phyloP scores from a whole-genome alignment of 1,139 yeast genomes.

The Pichia kudriavzevii region DNA sequence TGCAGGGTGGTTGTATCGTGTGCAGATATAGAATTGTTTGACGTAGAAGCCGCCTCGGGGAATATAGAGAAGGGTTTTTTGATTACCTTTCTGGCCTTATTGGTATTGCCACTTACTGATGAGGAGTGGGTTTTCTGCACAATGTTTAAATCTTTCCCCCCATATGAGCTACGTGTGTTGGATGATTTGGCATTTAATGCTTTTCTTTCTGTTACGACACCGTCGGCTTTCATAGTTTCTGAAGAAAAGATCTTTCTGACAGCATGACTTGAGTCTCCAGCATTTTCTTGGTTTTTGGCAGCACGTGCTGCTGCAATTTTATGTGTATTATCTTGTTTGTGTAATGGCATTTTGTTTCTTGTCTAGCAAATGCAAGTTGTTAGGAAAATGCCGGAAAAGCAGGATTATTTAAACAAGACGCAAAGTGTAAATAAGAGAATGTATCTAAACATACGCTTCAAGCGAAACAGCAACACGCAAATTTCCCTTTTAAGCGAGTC shows the following conservation, averaged over 20 bases:
- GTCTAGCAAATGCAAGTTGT: constrained; percentile 3
- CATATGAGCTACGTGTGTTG: constrained; percentile 12
- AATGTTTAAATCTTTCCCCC: not conserved
- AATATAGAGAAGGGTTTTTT: constrained; percentile 11
- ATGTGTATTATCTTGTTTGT: not conserved
- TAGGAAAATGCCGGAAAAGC: no score
- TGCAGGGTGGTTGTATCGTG: constrained; percentile 11
- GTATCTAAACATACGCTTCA: no score
- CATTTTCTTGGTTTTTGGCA: constrained; percentile 3
- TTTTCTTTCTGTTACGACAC: constrained; percentile 2
- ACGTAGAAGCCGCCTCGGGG: no score
- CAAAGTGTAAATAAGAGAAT: no score
- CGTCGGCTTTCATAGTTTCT: not conserved
- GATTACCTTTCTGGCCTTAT: constrained; percentile 19
- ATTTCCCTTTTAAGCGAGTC: no score
- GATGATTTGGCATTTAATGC: constrained; percentile 24
- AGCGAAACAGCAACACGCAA: no score
- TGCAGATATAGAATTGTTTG: not conserved
- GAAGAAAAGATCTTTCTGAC: not conserved
- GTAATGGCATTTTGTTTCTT: no score
- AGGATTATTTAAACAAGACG: no score
- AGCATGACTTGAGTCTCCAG: not conserved
- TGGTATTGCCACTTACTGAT: constrained; percentile 5
- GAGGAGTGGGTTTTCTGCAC: not conserved
- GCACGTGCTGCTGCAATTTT: constrained; percentile 1